Evolutionary conservation across 2,329 filamentous ascomycete species (phyloP), one percentile per base, ranked within the genome.

Genomic region (Aspergillus sp.): DNA sequence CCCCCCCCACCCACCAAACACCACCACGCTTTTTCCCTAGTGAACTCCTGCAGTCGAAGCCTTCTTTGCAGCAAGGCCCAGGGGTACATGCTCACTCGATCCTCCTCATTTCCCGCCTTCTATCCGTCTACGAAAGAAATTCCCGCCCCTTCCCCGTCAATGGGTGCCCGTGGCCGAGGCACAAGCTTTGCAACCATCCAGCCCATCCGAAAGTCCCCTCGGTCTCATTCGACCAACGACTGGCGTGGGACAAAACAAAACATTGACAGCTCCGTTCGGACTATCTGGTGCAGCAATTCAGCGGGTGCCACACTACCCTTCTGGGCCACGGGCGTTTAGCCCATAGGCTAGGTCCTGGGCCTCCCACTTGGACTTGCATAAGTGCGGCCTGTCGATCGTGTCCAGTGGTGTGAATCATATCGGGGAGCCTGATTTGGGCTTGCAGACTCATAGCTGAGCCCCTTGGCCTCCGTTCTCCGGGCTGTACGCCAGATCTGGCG

Each of bases 361-460:
- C 63, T 65, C 64, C 66, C 65, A 68, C 68, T 62, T 70, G 67
- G 62, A 64, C 67, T 59, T 73, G 72, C 72, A 73, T 73, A 70
- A 72, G 72, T 69, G 67, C 56, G 66, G 66, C 67, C 67, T 69
- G 70, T 67, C 66, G 69, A 71, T 73, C 70, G 62, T 63, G 60
- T 64, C 64, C 50, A 61, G 62, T 62, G 63, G 59, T 62, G 39
- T 56, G 58, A 57, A 58, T 57, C 28, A 57, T 48, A 43, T 55
- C 49, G 51, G 43, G 32, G 53, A 53, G 49, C 57, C 38, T 60
- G 41, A 47, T 55, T 62, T 17, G 48, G 57, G 54, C 51, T 62
- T 55, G 60, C 54, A 58, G 50, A 62, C 59, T 66, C 61, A 55
- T 55, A 65, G 58, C 54, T 60, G 55, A 61, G 57, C 60, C 52